Evolutionary conservation across 768 basidiomycete species (phyloP), one percentile per base, ranked within the genome.

Genomic region (Boletus barrowsii): DNA sequence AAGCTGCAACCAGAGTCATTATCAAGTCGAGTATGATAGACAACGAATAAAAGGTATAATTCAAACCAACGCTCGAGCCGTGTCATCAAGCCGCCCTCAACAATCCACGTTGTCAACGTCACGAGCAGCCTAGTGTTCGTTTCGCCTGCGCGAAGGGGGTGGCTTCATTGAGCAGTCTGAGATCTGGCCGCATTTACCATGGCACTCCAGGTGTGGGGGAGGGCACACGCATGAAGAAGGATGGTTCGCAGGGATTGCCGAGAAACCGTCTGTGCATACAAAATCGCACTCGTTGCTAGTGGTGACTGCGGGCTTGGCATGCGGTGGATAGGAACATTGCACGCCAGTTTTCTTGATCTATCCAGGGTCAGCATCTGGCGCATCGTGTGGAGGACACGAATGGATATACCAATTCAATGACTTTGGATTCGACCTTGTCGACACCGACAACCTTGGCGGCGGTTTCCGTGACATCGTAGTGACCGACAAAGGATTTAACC

Each of bases 281-380:
- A 70, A 74, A 47, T 56, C 58, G 35, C 73, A 76, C 17, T 55
- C 63, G 17, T 62, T 55, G 20, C 37, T 52, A 4, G 33, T 5
- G 10, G 60, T 55, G 47, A 62, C 66, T 4, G 58, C 33, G 11
- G 67, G 57, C 8, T 29, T 44, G 0, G 63, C 57, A 44, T 75
- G 70, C n/a, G 50, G 51, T 9, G 75, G 75, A 53, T 68, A 74
- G 8, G 62, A 47, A 53, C 75, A 75, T 36, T 65, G 37, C 29
- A 59, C 37, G 37, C 63, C 62, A 0, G 42, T 24, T 26, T 40
- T 37, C 43, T 64, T 59, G 49, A 73, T 62, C 74, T 73, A 33
- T 18, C 11, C 51, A 30, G 42, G 24, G 11, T 52, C 2, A 59
- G 35, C 1, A 32, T n/a, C 8, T 10, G 7, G 15, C 37, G 3